Percentiles rank a stretch among this genome's conserved stretches.
Evolutionary conservation across 2,329 filamentous ascomycete genomes (phyloP).

Genomic region (Paracamarosporium sp.): DNA sequence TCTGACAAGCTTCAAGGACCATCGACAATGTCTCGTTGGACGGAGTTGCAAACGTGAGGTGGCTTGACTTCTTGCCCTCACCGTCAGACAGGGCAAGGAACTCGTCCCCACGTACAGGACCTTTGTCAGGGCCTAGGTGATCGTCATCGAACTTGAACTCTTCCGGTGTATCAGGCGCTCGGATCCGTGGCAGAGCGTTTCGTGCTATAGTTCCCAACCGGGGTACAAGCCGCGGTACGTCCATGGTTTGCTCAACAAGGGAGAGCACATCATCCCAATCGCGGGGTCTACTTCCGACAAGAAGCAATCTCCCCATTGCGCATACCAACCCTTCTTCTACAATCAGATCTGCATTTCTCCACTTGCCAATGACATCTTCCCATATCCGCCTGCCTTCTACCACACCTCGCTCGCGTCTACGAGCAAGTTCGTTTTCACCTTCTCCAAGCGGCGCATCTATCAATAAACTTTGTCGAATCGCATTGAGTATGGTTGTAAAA

Average conservation of each 20-base stretch:
- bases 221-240: conserved; percentile 65
- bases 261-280: conserved; percentile 77
- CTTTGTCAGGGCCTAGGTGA: conserved; percentile 30
- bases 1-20: conserved; percentile 68
- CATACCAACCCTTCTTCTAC: conserved; percentile 82
- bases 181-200: conserved; percentile 38
- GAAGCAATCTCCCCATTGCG: conserved; percentile 80
- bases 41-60: conserved; percentile 53
- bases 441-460: conserved; percentile 33
- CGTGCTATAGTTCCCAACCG: conserved; percentile 40
- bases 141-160: conserved; percentile 36
- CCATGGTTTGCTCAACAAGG: conserved; percentile 83
- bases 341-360: conserved; percentile 71
- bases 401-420: conserved; percentile 56
- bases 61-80: conserved; percentile 31
- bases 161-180: conserved; percentile 39
- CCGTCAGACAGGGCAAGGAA: conserved; percentile 35
- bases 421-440: conserved; percentile 32
- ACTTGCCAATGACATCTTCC: conserved; percentile 79
- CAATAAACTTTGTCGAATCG: conserved; percentile 59
- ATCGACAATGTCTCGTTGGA: conserved; percentile 70
- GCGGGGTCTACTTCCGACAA: conserved; percentile 64
- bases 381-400: conserved; percentile 77
- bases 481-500: conserved; percentile 84
- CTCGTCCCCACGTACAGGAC: conserved; percentile 34